Percentiles rank a stretch among this genome's conserved stretches.
These are phyloP conservation scores for Spergularia bocconei DNA, from an alignment of 148 eudicot genomes.

Conservation along the genomic window DNA sequence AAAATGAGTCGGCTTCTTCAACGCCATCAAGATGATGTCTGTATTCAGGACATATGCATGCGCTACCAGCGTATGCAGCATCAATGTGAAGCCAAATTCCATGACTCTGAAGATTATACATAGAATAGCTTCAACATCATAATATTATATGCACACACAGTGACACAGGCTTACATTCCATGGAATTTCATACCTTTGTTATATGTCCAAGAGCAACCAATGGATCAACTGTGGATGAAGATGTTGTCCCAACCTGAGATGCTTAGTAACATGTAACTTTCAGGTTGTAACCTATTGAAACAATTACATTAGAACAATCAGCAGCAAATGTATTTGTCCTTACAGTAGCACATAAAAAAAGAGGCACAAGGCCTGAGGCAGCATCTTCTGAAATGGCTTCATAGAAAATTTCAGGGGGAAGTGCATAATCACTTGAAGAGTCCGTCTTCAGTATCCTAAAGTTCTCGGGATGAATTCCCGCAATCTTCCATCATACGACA, in stretches of 20 bases:
- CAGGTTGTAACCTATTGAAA: too few species aligned
- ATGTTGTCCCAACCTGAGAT: constrained; percentile 86
- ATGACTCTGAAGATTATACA: constrained; percentile 42
- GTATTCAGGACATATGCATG: constrained; percentile 89
- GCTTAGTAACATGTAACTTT: too few species aligned
- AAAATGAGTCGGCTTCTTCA: constrained; percentile 89
- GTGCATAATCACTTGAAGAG: constrained; percentile 58
- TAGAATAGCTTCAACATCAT: not conserved
- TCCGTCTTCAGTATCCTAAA: constrained; percentile 68
- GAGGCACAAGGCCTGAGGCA: constrained; percentile 69
- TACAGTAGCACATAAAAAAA: constrained; percentile 84
- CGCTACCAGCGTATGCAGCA: constrained; percentile 98
- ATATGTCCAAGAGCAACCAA: constrained; percentile 68
- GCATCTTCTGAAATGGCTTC: constrained; percentile 66
- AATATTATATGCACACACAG: not conserved
- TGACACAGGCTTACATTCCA: too few species aligned
- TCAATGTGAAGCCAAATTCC: constrained; percentile 89
- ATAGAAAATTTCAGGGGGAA: constrained; percentile 57
- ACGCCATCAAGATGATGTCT: constrained; percentile 75
- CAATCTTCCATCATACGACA: constrained; percentile 55
- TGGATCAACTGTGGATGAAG: constrained; percentile 95
- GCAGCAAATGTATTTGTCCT: constrained; percentile 21
- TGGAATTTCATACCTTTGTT: constrained; percentile 44
- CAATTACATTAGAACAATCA: too few species aligned
- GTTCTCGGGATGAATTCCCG: constrained; percentile 79